Evolutionary conservation across 129 eudicot genomes (phyloP), one percentile per base, ranked within the genome.

Genomic region (Flaveria ramosissima): DNA sequence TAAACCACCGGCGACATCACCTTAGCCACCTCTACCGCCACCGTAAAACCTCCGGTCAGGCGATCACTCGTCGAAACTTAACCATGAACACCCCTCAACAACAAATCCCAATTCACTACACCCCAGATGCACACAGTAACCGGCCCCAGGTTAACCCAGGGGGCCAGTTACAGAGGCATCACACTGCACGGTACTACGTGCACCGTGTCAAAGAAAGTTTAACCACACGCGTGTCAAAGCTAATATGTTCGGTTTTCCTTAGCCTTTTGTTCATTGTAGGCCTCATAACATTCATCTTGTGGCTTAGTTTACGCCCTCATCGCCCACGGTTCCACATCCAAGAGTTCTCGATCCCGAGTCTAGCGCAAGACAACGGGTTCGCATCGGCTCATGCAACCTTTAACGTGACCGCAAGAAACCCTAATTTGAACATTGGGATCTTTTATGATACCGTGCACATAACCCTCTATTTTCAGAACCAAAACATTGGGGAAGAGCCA

Each of bases 271-370:
- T 89, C 84, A 42, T 91, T 24, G 52, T 85, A 3, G 97, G 97
- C 65, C 74, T 94, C 27, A 86, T 94, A 75, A 64, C 88, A 0
- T 94, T 94, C 90, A 94, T 94, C 53, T 68, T 94, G 16, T 94
- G 93, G 90, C 90, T 94, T 24, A 91, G 99, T 75, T 76, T 94
- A 32, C 89, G 96, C 20, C 99, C 99, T 0, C 99, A 94, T 68
- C 84, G 99, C 21, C 99, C 99, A 32, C 39, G 96, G 16, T 78
- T 89, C 55, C 82, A 85, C 75, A 70, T 88, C 75, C 68, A 85
- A 1, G 88, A 88, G 3, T 91, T 91, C 20, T 87, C 96, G 0
- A 73, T 91, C 61, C 88, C 90, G 14, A 84, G 83, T 23, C 13
- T 87, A 61, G 87, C 86, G 2, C 92, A 85, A 48, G 83, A 76